Evolutionary conservation across 2,329 filamentous ascomycete genomes (phyloP).

Genomic region (Claviceps sp.): DNA sequence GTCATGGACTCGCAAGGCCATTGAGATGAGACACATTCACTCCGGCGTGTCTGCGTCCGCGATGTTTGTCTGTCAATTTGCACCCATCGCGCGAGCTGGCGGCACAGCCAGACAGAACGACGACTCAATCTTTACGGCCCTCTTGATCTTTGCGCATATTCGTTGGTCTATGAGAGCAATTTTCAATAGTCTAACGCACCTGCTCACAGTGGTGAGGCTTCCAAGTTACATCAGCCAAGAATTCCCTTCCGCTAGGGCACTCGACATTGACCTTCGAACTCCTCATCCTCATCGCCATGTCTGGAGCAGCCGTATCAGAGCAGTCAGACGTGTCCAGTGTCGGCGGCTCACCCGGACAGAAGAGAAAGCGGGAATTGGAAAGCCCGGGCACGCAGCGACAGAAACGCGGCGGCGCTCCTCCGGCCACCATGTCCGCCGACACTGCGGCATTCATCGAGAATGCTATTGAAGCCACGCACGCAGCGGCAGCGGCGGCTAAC

Average conservation of each 20-base stretch:
- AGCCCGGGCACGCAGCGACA: slow-evolving; percentile 35
- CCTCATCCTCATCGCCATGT: slow-evolving; percentile 23
- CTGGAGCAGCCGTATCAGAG: slow-evolving; percentile 31
- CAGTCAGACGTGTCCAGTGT: slow-evolving; percentile 33
- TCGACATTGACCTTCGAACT: neutral
- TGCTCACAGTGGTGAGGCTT: neutral
- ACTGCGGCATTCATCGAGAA: slow-evolving; percentile 41
- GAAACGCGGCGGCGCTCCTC: slow-evolving; percentile 33
- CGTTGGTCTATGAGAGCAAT: neutral
- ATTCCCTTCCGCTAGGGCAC: neutral
- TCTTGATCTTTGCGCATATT: neutral
- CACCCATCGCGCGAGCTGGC: neutral
- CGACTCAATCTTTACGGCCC: neutral
- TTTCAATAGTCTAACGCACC: neutral
- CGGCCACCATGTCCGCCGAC: slow-evolving; percentile 31
- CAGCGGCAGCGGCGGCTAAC: slow-evolving; percentile 22
- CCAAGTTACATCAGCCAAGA: neutral
- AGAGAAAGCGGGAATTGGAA: slow-evolving; percentile 41
- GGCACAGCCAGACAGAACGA: neutral
- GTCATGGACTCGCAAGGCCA: neutral
- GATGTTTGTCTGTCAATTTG: neutral
- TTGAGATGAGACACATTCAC: neutral
- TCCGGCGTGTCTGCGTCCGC: neutral
- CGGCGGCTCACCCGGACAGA: slow-evolving; percentile 32
- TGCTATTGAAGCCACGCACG: slow-evolving; percentile 31